Conservation (phyloP, 2,329 filamentous ascomycete genomes). For the Aspergillus felis region DNA sequence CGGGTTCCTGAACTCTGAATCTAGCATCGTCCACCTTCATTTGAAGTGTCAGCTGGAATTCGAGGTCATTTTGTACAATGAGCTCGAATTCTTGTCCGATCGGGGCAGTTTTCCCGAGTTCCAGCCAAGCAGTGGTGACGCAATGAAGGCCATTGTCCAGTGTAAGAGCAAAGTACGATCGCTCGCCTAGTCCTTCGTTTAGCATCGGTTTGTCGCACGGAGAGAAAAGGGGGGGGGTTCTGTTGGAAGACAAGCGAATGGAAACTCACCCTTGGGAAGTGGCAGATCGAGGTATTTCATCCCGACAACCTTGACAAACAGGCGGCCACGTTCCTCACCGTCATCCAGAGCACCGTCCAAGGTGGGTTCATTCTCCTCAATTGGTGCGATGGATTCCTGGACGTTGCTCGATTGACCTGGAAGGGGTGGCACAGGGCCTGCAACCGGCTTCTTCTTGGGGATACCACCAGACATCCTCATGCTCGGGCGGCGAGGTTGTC, state of each 20-base stretch:
- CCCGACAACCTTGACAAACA: conserved; percentile 98
- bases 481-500: conserved; percentile 66
- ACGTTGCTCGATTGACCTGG: conserved; percentile 85
- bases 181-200: conserved; percentile 61
- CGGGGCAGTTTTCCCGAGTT: conserved; percentile 83
- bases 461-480: conserved; percentile 56
- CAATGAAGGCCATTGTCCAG: conserved; percentile 98
- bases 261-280: conserved; percentile 73
- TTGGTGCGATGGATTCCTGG: conserved; percentile 56
- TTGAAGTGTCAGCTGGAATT: conserved; percentile 95
- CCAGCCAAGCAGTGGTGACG: conserved; percentile 92
- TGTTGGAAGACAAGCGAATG: not conserved
- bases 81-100: conserved; percentile 98
- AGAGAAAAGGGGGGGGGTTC: not conserved
- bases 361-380: conserved; percentile 65
- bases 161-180: conserved; percentile 90
- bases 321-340: conserved; percentile 77
- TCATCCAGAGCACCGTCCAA: conserved; percentile 65
- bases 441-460: conserved; percentile 56
- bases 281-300: conserved; percentile 94
- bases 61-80: conserved; percentile 94
- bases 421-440: conserved; percentile 71
- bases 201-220: conserved; percentile 10
- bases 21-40: conserved; percentile 86
- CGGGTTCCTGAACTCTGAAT: conserved; percentile 45